phyloP scores from a whole-genome alignment of 1,284 basidiomycete genomes.

The Tetrapyrgos nigripes region DNA sequence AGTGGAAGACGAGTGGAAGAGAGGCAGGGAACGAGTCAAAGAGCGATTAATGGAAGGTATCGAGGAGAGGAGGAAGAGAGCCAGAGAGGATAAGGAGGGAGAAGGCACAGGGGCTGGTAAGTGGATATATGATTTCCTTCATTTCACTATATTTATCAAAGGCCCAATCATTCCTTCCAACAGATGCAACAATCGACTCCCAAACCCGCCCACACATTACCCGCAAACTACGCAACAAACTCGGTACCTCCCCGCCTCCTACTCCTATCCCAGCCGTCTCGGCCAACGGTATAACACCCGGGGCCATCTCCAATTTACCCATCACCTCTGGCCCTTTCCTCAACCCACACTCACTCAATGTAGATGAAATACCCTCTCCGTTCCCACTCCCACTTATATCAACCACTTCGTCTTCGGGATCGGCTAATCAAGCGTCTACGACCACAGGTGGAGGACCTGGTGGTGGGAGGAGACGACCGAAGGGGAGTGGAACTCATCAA shows the following conservation, averaged over 20 bases:
- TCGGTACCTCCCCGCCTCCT: constrained; percentile 69
- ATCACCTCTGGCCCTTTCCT: constrained; percentile 71
- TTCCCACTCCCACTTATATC: constrained; percentile 79
- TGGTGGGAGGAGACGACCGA: constrained; percentile 59
- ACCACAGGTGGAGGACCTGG: constrained; percentile 42
- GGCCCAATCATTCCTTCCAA: constrained; percentile 5
- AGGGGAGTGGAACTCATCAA: constrained; percentile 60
- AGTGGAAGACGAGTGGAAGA: constrained; percentile 81
- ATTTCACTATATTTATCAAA: constrained; percentile 6
- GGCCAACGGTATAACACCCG: constrained; percentile 37
- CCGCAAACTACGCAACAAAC: constrained; percentile 79
- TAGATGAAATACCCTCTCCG: constrained; percentile 83
- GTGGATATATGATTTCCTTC: constrained; percentile 35
- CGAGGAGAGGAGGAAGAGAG: constrained; percentile 75
- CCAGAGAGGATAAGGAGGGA: constrained; percentile 83
- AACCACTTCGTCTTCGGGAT: constrained; percentile 41
- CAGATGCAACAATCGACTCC: constrained; percentile 73
- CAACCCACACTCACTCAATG: constrained; percentile 80
- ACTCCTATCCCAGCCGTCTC: constrained; percentile 52
- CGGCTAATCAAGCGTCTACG: constrained; percentile 39
- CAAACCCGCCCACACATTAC: constrained; percentile 82
- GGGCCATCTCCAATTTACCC: constrained; percentile 48
- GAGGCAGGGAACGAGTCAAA: constrained; percentile 71
- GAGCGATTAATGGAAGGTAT: constrained; percentile 82
- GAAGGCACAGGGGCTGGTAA: constrained; percentile 71